Evolutionary conservation across 2,329 filamentous ascomycete genomes (phyloP).

Genomic region (Epichloe amarillans): DNA sequence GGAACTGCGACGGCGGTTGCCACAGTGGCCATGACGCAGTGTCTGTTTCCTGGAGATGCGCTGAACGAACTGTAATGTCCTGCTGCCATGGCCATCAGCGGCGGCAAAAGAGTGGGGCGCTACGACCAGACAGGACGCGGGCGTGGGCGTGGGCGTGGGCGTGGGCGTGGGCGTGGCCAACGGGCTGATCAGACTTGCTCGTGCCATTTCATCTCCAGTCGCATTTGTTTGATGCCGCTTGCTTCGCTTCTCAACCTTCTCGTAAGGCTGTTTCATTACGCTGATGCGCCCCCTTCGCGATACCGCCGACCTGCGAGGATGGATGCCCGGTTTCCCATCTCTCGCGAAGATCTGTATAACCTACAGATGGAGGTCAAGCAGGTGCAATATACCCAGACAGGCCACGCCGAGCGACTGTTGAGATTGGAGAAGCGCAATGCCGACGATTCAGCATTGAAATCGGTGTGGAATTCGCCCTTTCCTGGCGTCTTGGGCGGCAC

Average conservation of each 20-base stretch:
- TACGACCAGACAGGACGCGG: background rate
- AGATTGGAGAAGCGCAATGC: conserved; percentile 54
- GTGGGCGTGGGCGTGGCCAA: too few species aligned
- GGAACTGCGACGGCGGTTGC: too few species aligned
- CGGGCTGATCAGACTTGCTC: too few species aligned
- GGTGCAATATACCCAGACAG: conserved; percentile 48
- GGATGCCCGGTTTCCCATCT: conserved; percentile 48
- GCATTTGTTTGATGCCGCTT: background rate
- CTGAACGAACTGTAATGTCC: background rate
- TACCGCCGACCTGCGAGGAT: conserved; percentile 29
- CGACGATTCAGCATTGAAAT: conserved; percentile 59
- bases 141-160: accelerated
- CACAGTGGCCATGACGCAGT: too few species aligned
- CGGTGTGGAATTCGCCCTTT: conserved; percentile 88
- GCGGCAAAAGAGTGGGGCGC: background rate
- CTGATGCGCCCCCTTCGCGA: background rate
- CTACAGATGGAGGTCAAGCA: conserved; percentile 60
- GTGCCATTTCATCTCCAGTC: background rate
- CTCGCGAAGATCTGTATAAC: conserved; percentile 52
- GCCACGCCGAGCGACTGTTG: conserved; percentile 47
- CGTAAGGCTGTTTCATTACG: background rate
- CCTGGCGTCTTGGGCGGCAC: conserved; percentile 73
- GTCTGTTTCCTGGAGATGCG: background rate
- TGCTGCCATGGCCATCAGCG: background rate
- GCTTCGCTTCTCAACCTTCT: background rate